phyloP scores from a whole-genome alignment of 2,329 filamentous ascomycete genomes.

The Penicillium digitatum region DNA sequence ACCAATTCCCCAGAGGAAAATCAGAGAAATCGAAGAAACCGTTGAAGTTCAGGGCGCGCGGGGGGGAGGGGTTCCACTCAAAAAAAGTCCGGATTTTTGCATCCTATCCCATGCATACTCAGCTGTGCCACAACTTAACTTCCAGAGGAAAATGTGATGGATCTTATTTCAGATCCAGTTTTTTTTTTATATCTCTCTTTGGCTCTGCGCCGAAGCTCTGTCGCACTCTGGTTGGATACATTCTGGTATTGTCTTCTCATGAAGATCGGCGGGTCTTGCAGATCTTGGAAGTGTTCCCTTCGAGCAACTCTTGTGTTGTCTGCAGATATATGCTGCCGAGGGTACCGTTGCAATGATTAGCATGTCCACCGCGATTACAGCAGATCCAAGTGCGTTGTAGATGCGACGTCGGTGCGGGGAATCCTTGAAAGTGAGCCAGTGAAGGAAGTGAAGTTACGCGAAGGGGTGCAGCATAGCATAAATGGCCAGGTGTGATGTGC shows the following conservation, averaged over 20 bases:
- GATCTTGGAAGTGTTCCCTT: background rate
- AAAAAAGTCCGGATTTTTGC: background rate
- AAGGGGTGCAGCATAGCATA: background rate
- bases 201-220: background rate
- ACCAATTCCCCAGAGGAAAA: background rate
- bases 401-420: constrained; percentile 17
- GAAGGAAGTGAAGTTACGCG: background rate
- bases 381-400: constrained; percentile 8
- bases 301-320: background rate
- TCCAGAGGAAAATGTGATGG: background rate
- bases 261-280: background rate
- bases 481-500: background rate
- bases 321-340: constrained; percentile 1
- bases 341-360: constrained; percentile 13
- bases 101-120: background rate
- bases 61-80: background rate
- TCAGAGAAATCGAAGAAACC: background rate
- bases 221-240: background rate
- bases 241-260: background rate
- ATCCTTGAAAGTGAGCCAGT: background rate
- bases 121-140: background rate
- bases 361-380: constrained; percentile 7
- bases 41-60: background rate
- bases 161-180: background rate
- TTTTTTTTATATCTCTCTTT: background rate